Evolutionary conservation across 106 monocot species (phyloP), one percentile per base, ranked within the genome.

Genomic region (Phalaenopsis equestris): DNA sequence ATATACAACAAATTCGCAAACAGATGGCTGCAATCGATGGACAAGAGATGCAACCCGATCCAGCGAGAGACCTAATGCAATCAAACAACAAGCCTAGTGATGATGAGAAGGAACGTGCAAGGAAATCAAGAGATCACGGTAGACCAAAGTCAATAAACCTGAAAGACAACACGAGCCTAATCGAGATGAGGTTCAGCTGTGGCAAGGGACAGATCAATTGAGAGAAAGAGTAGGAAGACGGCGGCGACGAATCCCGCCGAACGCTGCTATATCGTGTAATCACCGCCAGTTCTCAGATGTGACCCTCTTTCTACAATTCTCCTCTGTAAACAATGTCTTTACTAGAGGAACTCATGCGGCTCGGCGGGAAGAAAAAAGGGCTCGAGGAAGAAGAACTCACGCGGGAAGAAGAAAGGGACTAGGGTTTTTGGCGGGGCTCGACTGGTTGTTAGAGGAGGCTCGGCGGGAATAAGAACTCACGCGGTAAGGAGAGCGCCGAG

Each of bases 121-220:
- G 11, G 0, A 70, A 65, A 65, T 23, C 21, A 65, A 52, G 10
- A 52, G 64, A 65, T 65, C 64, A 6, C 24, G 24, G 1, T 3
- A 72, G 15, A 39, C 15, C 39, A 70, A 58, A 68, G 14, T 41
- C 21, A 14, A 67, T 36, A 4, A 65, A 95, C 95, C 95, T 95
- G 95, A 79, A 95, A 95, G 76, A 95, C 93, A 65, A 93, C 95
- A 77, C 95, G 95, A 82, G 84, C 86, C 19, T 90, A 90, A 83
- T 93, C 95, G 75, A 95, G 89, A 78, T 91, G n/a, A 80, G 78
- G 52, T 82, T 72, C 2, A 18, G 21, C 1, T 68, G 68, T 46
- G 84, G 86, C 47, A 81, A 43, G 18, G 79, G 75, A 86, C 30
- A 18, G 82, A 39, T 36, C 24, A 55, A 56, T 78, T 39, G 70